Evolutionary conservation across 176 grass and related monocot genomes (phyloP), one percentile per base, ranked within the genome.

Genomic region (Phyllostachys edulis): DNA sequence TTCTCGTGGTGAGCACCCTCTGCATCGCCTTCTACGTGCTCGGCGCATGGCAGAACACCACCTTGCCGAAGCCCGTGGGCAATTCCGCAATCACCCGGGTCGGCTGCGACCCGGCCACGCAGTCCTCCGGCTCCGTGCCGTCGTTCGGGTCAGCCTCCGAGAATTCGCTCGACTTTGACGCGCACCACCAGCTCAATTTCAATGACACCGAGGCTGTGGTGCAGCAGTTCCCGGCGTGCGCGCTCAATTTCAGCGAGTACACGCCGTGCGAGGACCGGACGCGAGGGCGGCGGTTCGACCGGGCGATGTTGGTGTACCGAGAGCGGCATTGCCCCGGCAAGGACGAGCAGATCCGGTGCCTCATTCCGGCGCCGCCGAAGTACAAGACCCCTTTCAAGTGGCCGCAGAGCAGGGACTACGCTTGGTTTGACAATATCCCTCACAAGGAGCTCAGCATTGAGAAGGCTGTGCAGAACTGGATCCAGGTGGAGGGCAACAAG

Each of bases 371-470:
- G 4, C 95, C 95, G 2, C 92, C 90, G 3, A 92, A 84, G 9
- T 96, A 96, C 67, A 89, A 41, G 77, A 93, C 86, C 21, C 91
- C 94, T 4, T 96, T 96, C 82, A 91, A 78, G 79, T 98, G 95
- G 95, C 95, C 95, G 18, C 84, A 75, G 27, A 91, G 95, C 82
- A 90, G 95, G 46, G 92, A 98, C 79, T 87, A 93, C 1, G 95
- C 92, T 27, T 98, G 93, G 91, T 98, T 90, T 37, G 89, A 95
- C 75, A 98, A 98, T 37, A 98, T 98, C 56, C 95, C 95, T 11
- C 95, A 98, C 85, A 98, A 95, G 87, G 95, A 98, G 82, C 87
- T 98, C 79, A 98, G 95, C 85, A 93, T 98, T 5, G 95, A 98
- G 90, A 98, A 98, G 87, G 95, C 95, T 0, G 90, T 98, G 63